Conservation (phyloP, 495 filamentous ascomycete species). For the Lasiosphaeria hispida region DNA sequence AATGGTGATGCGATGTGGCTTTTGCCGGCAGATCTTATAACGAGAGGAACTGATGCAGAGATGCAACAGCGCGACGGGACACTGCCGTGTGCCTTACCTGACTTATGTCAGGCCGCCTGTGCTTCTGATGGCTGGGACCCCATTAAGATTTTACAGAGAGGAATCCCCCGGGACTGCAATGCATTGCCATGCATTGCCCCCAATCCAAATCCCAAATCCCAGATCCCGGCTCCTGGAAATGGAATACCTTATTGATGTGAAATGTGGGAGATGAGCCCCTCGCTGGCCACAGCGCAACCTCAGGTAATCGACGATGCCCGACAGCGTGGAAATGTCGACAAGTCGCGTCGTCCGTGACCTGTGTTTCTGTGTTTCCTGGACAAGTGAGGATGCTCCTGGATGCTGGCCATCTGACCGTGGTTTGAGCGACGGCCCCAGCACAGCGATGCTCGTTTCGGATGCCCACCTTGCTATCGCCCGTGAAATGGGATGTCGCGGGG, state of each 20-base stretch:
- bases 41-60: constrained; percentile 1
- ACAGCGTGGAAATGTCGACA: too few species aligned
- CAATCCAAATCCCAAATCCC: neutral
- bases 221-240: constrained; percentile 9
- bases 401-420: neutral
- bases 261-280: too few species aligned
- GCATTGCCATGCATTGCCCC: constrained; percentile 5
- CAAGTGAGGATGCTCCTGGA: neutral
- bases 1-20: neutral
- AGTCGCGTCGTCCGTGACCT: neutral
- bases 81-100: too few species aligned
- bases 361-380: neutral
- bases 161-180: constrained; percentile 1
- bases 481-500: constrained; percentile 2
- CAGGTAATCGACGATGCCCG: too few species aligned
- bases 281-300: too few species aligned
- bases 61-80: neutral
- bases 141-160: constrained; percentile 15
- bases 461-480: neutral
- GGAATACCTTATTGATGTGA: neutral
- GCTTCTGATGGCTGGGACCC: too few species aligned
- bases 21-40: constrained; percentile 10
- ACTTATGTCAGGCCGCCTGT: too few species aligned
- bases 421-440: constrained; percentile 8
- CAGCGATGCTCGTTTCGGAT: constrained; percentile 9